Evolutionary conservation across 140 eudicot genomes (phyloP).

Genomic region (Senecio squalidus): DNA sequence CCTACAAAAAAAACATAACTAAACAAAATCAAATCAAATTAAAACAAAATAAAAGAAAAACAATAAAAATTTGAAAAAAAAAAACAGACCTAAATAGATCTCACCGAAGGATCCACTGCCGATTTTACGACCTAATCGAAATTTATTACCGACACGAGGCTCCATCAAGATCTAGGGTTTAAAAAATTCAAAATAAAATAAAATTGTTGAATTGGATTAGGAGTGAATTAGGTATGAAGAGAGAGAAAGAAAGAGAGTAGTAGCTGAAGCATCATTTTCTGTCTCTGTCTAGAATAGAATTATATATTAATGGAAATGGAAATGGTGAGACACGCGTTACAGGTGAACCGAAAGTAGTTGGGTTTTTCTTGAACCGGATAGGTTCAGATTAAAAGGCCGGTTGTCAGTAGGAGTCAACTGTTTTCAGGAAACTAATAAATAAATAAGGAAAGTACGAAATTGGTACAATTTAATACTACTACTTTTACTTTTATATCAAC

Average conservation of each 20-base stretch:
- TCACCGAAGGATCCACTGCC: slow-evolving; percentile 43
- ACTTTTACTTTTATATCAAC: too few species aligned
- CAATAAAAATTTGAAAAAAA: too few species aligned
- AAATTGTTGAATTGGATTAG: slow-evolving; percentile 6
- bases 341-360: too few species aligned
- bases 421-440: too few species aligned
- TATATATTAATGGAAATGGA: too few species aligned
- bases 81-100: slow-evolving; percentile 41
- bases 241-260: slow-evolving; percentile 14
- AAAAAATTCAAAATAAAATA: slow-evolving; percentile 3
- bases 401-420: too few species aligned
- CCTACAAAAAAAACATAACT: slow-evolving; percentile 30
- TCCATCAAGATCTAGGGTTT: slow-evolving; percentile 43
- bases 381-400: too few species aligned
- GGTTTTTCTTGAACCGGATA: too few species aligned
- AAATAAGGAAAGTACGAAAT: too few species aligned
- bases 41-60: slow-evolving; percentile 2
- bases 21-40: not conserved
- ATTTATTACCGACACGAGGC: slow-evolving; percentile 44
- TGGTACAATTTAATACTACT: too few species aligned
- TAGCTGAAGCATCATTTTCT: slow-evolving; percentile 6
- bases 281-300: too few species aligned
- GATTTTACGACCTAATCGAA: slow-evolving; percentile 37
- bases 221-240: slow-evolving; percentile 24
- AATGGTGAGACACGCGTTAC: too few species aligned